A percentile compares a stretch with the other conserved stretches of the same genome.
Evolutionary conservation across 1,284 basidiomycete species (phyloP).

Genomic region (Microstroma glucosiphilum): DNA sequence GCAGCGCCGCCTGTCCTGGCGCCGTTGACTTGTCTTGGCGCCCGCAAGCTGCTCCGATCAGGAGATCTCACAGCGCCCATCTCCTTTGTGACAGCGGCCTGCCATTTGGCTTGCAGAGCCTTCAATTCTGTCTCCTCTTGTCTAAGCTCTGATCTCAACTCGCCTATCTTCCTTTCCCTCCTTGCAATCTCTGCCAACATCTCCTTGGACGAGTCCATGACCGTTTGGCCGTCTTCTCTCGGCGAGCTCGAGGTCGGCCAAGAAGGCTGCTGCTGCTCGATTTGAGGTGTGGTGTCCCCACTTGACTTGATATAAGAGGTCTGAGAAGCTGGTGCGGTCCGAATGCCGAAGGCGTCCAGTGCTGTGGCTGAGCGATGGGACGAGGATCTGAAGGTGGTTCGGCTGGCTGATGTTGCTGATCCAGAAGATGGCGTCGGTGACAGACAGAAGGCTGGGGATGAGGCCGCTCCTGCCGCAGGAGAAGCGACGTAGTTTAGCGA

Average conservation of each 20-base stretch:
- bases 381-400: background rate
- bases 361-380: background rate
- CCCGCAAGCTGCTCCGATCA: background rate
- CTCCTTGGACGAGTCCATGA: conserved; percentile 5
- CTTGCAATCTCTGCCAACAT: background rate
- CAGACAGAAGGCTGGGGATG: background rate
- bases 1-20: conserved; percentile 1
- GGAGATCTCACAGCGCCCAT: background rate
- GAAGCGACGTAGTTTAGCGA: background rate
- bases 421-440: background rate
- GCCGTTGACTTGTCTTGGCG: background rate
- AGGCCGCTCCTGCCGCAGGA: background rate
- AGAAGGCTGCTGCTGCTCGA: background rate
- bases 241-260: background rate
- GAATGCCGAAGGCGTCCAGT: background rate
- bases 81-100: background rate
- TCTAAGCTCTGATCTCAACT: background rate
- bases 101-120: background rate
- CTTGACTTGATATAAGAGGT: background rate
- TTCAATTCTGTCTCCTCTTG: conserved; percentile 1
- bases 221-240: conserved; percentile 1
- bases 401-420: background rate
- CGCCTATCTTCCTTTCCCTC: background rate
- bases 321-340: background rate
- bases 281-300: background rate